Base-by-base conservation (phyloP, 768 basidiomycete species). In the Leccinum boreale region DNA sequence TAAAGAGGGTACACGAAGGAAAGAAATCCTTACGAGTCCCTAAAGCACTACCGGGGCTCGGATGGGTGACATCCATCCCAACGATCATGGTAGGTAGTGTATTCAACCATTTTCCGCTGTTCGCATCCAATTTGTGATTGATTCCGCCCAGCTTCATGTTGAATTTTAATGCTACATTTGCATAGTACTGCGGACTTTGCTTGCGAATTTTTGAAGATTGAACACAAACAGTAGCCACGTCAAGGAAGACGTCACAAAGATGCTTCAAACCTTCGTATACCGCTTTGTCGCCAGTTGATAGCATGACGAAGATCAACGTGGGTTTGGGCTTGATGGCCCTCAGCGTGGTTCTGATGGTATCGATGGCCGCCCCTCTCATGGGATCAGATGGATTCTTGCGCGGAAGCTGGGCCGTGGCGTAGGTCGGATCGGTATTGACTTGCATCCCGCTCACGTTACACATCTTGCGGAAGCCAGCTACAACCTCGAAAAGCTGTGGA, bases 41-140 rank as follows among this genome's bases (percentile, higher is more conserved):
- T 28, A 68, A 65, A 60, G 84, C 78, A 57, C 87, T 89, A 2
- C 86, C 86, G 5, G 84, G 85, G 19, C 90, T 87, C 21, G 90
- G 90, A 71, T 93, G 90, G 2, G 89, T 92, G 23, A 90, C 88
- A 51, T 83, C 82, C 75, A 81, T 81, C 17, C 82, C 82, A 4
- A 84, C 79, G 44, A 83, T 57, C 80, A 83, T 83, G 17, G 82
- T 83, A 36, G 78, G 72, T 47, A 68, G 65, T 21, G 64, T 55
- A 39, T 62, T 67, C 28, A 83, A 67, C 78, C 77, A 80, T 39
- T 17, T 62, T 29, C 70, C 66, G 55, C 73, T 76, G n/a, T 59
- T 63, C 33, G 64, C 62, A 55, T 79, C 79, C 52, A 84, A 60
- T 29, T 66, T 70, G 58, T 83, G 81, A 56, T 83, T 83, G 50